A percentile compares a stretch with the other conserved stretches of the same genome.
Conservation (phyloP, 495 filamentous ascomycete species). For the Tuber brumale region DNA sequence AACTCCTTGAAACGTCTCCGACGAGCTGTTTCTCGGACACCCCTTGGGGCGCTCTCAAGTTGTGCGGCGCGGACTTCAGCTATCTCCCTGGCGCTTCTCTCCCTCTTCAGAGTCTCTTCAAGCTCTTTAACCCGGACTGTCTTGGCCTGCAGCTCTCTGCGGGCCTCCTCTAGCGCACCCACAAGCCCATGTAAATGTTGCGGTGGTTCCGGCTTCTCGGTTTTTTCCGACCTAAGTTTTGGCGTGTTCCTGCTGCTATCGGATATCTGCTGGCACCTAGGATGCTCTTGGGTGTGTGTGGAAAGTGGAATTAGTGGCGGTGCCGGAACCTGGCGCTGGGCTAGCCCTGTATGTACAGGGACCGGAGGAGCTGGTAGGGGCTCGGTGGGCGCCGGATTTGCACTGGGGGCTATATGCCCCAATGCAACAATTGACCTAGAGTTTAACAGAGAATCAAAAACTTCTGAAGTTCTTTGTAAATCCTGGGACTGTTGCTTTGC, state of each 20-base stretch:
- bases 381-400: constrained; percentile 44
- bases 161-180: constrained; percentile 71
- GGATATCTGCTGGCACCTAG: constrained; percentile 40
- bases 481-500: constrained; percentile 83
- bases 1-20: constrained; percentile 28
- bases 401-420: constrained; percentile 44
- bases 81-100: constrained; percentile 69
- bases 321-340: background rate
- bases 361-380: constrained; percentile 47
- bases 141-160: constrained; percentile 75
- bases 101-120: constrained; percentile 68
- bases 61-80: constrained; percentile 74
- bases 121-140: constrained; percentile 70
- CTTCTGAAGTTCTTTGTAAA: constrained; percentile 70
- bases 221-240: constrained; percentile 33
- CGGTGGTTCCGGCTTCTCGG: constrained; percentile 63
- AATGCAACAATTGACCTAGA: constrained; percentile 61
- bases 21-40: constrained; percentile 41
- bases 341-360: constrained; percentile 27
- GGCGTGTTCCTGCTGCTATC: constrained; percentile 43
- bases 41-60: constrained; percentile 49
- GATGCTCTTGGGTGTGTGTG: constrained; percentile 37
- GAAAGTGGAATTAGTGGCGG: background rate
- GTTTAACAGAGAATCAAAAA: constrained; percentile 66
- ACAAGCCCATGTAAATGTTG: constrained; percentile 76